A percentile compares a stretch with the other conserved stretches of the same genome.
Conservation (phyloP, 129 eudicot species). For the Tanacetum coccineum region DNA sequence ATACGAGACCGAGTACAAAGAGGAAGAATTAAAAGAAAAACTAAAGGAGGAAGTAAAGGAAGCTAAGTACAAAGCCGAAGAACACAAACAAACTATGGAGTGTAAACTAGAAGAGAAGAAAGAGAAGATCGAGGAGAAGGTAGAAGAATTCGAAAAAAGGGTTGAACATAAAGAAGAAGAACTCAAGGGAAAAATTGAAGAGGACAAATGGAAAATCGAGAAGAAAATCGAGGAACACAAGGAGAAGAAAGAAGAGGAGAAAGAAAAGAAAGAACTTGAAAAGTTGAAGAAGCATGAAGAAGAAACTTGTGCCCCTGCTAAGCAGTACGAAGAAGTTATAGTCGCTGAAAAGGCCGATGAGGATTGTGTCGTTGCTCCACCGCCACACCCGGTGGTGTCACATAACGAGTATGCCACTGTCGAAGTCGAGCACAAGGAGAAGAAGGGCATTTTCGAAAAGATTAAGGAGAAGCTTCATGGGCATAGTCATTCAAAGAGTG, state of each 20-base stretch:
- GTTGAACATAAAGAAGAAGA: conserved; percentile 13
- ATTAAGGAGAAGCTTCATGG: conserved; percentile 34
- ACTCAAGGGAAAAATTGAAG: conserved; percentile 15
- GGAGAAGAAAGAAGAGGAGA: conserved; percentile 28
- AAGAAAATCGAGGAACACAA: conserved; percentile 21
- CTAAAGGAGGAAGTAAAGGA: conserved; percentile 22
- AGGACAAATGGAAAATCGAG: conserved; percentile 13
- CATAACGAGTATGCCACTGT: conserved; percentile 14
- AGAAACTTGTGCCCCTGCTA: conserved; percentile 4
- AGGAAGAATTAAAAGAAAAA: conserved; percentile 19
- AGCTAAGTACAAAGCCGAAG: conserved; percentile 14
- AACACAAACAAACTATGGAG: conserved; percentile 18
- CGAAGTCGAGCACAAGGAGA: conserved; percentile 35
- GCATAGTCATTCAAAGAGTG: conserved; percentile 33
- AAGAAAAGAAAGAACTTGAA: conserved; percentile 29
- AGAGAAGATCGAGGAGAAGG: conserved; percentile 19
- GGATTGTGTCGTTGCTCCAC: conserved; percentile 22
- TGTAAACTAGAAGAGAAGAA: conserved; percentile 19
- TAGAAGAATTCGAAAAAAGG: conserved; percentile 17
- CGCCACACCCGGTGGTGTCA: conserved; percentile 22
- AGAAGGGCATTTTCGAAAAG: conserved; percentile 36
- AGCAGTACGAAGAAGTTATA: conserved; percentile 20
- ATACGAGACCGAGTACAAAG: conserved; percentile 16
- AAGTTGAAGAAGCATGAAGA: conserved; percentile 19
- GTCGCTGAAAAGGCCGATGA: conserved; percentile 17